phyloP scores from a whole-genome alignment of 2,329 filamentous ascomycete genomes.

The Calonectria multiphialidica region DNA sequence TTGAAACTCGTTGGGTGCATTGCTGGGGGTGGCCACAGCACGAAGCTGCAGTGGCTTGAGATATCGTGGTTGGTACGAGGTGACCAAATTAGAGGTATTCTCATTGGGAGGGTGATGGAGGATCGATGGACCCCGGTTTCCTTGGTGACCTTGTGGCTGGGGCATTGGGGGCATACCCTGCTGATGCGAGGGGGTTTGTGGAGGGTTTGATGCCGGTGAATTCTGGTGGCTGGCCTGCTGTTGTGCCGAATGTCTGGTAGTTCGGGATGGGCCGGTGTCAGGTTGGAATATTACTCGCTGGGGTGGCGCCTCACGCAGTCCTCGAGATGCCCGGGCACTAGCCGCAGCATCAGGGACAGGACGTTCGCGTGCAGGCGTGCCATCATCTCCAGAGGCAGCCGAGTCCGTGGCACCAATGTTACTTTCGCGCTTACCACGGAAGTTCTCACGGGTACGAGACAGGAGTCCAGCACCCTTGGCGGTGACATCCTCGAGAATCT shows the following conservation, averaged over 20 bases:
- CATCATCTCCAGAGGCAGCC: slow-evolving; percentile 71
- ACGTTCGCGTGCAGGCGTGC: slow-evolving; percentile 68
- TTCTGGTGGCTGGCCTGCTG: slow-evolving; percentile 52
- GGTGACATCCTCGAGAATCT: slow-evolving; percentile 89
- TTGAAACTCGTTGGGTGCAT: slow-evolving; percentile 75
- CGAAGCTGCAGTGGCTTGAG: slow-evolving; percentile 75
- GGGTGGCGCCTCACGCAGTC: slow-evolving; percentile 84
- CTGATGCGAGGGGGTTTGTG: slow-evolving; percentile 49
- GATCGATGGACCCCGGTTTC: slow-evolving; percentile 57
- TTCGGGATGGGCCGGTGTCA: slow-evolving; percentile 75
- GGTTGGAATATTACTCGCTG: slow-evolving; percentile 89
- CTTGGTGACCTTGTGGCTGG: slow-evolving; percentile 45
- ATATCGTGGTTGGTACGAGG: slow-evolving; percentile 77
- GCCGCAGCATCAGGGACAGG: slow-evolving; percentile 64
- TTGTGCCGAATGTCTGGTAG: slow-evolving; percentile 69
- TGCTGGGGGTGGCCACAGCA: slow-evolving; percentile 80
- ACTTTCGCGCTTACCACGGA: slow-evolving; percentile 61
- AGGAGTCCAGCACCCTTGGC: slow-evolving; percentile 87
- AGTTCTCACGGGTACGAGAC: slow-evolving; percentile 84
- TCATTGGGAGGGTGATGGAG: slow-evolving; percentile 69
- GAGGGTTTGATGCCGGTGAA: slow-evolving; percentile 42
- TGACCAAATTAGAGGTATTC: slow-evolving; percentile 69
- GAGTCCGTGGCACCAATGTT: slow-evolving; percentile 67
- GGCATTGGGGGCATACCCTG: slow-evolving; percentile 46
- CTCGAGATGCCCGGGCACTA: slow-evolving; percentile 70